Evolutionary conservation across 495 filamentous ascomycete species (phyloP).

Genomic region (Aspergillus taichungensis): DNA sequence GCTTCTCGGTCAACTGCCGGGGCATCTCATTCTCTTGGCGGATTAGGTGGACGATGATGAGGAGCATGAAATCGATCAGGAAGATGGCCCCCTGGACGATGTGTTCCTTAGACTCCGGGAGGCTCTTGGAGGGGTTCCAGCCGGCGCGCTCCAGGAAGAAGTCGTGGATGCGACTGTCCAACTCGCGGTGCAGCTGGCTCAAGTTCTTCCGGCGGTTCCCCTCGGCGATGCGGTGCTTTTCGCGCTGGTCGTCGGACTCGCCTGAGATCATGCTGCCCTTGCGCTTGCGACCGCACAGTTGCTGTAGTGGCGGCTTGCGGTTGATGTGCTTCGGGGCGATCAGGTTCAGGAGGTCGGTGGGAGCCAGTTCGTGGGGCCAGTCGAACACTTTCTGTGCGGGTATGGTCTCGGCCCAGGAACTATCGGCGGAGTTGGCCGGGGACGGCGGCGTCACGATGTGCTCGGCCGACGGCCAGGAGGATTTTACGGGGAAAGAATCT

Average conservation of each 20-base stretch:
- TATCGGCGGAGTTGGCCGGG: slow-evolving; percentile 35
- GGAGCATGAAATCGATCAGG: slow-evolving; percentile 36
- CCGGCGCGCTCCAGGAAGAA: slow-evolving; percentile 38
- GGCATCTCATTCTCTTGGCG: slow-evolving; percentile 33
- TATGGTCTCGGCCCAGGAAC: slow-evolving; percentile 35
- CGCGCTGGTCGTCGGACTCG: slow-evolving; percentile 35
- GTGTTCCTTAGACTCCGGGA: slow-evolving; percentile 40
- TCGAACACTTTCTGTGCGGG: slow-evolving; percentile 24
- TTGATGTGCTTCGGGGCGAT: slow-evolving; percentile 34
- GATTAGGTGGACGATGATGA: slow-evolving; percentile 34
- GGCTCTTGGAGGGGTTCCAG: slow-evolving; percentile 39
- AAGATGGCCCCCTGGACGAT: slow-evolving; percentile 38
- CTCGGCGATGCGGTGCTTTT: slow-evolving; percentile 41
- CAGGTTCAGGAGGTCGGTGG: slow-evolving; percentile 27
- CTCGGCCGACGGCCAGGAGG: slow-evolving; percentile 26
- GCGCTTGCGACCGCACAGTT: slow-evolving; percentile 39
- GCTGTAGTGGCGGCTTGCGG: slow-evolving; percentile 38
- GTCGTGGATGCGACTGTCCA: slow-evolving; percentile 33
- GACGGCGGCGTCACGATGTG: slow-evolving; percentile 32
- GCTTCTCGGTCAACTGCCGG: slow-evolving; percentile 31
- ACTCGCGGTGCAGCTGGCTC: slow-evolving; percentile 34
- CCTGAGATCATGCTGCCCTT: slow-evolving; percentile 29
- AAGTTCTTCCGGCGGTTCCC: slow-evolving; percentile 39
- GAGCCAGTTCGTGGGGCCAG: slow-evolving; percentile 31
- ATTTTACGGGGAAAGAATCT: slow-evolving; percentile 32